Conservation (phyloP, 2,329 filamentous ascomycete species). For the Stagonosporopsis rhizophila region DNA sequence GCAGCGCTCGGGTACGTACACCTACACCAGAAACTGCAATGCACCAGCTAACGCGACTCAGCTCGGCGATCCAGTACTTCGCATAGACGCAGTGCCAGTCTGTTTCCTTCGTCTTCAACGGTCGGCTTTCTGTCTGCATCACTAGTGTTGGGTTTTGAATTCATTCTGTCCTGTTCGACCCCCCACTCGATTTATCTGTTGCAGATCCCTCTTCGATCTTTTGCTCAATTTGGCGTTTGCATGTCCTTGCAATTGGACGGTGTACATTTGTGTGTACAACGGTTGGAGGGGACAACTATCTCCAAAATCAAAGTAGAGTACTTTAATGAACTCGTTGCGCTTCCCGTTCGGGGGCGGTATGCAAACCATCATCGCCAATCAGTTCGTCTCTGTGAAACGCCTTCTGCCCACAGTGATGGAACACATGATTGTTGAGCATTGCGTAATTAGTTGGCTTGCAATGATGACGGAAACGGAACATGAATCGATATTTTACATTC, state of each 20-base stretch:
- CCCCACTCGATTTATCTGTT: slow-evolving; percentile 13
- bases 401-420: no score
- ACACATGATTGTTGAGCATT: no score
- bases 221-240: slow-evolving; percentile 18
- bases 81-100: background rate
- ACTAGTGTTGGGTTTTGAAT: slow-evolving; percentile 15
- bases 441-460: background rate
- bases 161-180: slow-evolving; percentile 14
- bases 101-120: slow-evolving; percentile 11
- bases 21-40: background rate
- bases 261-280: slow-evolving; percentile 27
- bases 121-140: slow-evolving; percentile 19
- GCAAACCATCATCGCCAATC: background rate
- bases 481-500: slow-evolving; percentile 1
- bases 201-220: slow-evolving; percentile 18
- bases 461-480: background rate
- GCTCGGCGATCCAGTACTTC: slow-evolving; percentile 17
- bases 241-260: slow-evolving; percentile 15
- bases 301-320: slow-evolving; percentile 26
- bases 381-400: background rate
- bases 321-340: slow-evolving; percentile 30
- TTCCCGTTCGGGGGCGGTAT: background rate
- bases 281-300: slow-evolving; percentile 3
- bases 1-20: slow-evolving; percentile 85
- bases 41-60: background rate